phyloP scores from a whole-genome alignment of 352 stramenopile genomes.

The Thraustotheca clavata region DNA sequence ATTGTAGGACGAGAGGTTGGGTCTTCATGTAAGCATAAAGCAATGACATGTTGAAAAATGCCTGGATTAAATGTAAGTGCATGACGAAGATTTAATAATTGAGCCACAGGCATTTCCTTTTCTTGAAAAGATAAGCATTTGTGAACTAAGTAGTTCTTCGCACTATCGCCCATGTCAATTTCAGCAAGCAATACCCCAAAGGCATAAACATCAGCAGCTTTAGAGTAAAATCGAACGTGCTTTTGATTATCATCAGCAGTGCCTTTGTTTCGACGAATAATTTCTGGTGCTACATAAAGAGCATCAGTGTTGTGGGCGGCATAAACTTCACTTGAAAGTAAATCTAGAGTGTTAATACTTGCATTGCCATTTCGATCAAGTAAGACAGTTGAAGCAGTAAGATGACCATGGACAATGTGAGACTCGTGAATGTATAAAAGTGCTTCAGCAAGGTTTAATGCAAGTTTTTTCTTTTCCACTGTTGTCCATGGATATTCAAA shows the following conservation, averaged over 20 bases:
- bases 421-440: constrained; percentile 1
- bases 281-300: constrained; percentile 13
- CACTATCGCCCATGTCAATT: constrained; percentile 12
- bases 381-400: not conserved
- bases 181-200: constrained; percentile 12
- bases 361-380: not conserved
- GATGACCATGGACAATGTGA: not conserved
- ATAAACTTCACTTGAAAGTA: constrained; percentile 5
- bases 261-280: not conserved
- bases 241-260: not conserved
- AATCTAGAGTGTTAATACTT: not conserved
- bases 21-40: not conserved
- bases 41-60: not conserved
- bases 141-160: not conserved
- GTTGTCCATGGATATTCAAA: not conserved
- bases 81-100: not conserved
- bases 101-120: not conserved
- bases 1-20: constrained; percentile 1
- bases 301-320: not conserved
- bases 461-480: not conserved
- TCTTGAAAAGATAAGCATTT: not conserved
- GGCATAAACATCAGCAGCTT: constrained; percentile 11
- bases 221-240: not conserved
- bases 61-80: constrained; percentile 11
- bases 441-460: not conserved